Base-by-base conservation (phyloP, 2,329 filamentous ascomycete genomes). In the Pseudofabraea citricarpa region DNA sequence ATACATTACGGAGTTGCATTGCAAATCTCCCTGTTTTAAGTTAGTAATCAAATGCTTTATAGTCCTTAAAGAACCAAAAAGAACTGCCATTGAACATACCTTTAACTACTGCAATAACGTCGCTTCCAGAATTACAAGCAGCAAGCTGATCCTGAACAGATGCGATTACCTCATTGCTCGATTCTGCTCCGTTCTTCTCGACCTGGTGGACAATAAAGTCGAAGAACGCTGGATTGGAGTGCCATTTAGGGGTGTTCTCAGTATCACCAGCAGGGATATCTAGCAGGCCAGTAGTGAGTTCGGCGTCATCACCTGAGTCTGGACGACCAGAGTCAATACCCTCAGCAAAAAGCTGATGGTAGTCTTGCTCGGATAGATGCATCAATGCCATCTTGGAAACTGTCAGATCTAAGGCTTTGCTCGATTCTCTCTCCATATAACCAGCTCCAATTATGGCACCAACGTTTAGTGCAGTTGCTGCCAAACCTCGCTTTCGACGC, bases 331-430 rank as follows among this genome's bases (percentile, higher is more conserved):
- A 58, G 1, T 61, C 33, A 5, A 73, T 61, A 1, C 60, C 64
- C 44, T 72, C 66, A 2, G 66, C 64, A 38, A 72, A 66, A 12
- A 64, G 42, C 10, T 65, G 56, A 42, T 69, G 65, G 7, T 70
- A 54, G 20, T 71, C 68, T 6, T 49, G 44, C 46, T 70, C 69
- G 2, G 44, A 46, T n/a, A 46, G 18, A 16, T 22, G 23, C 18
- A 40, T 36, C 26, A 40, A 20, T 10, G 18, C 13, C 13, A 36
- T 18, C 15, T 36, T 36, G 7, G 6, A 5, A 6, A 36, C 33
- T 6, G 16, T 36, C 5, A 21, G 15, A 19, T 36, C 33, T 9
- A 36, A 7, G 13, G 12, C 13, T 7, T 19, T 15, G 19, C 13
- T 10, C 2, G 33, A 36, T n/a, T 41, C 22, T 21, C 26, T 15